These are phyloP conservation scores for Cladophialophora carrionii DNA, from an alignment of 2,329 filamentous ascomycete species.

Conservation along the genomic window DNA sequence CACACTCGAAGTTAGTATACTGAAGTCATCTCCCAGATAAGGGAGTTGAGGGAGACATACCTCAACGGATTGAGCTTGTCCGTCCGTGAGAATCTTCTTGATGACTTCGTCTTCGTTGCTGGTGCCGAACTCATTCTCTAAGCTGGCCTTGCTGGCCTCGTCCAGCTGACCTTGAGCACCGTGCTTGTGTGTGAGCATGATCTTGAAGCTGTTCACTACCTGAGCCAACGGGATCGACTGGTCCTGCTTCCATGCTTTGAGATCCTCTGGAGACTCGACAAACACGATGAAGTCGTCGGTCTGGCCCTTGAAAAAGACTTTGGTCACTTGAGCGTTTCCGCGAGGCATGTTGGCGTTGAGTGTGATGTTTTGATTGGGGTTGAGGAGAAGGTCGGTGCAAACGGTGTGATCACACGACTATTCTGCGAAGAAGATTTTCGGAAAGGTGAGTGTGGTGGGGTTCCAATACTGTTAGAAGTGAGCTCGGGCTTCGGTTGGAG, in stretches of 20 bases:
- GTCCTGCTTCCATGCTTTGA: slow-evolving; percentile 82
- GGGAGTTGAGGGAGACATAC: slow-evolving; percentile 48
- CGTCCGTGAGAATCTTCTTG: slow-evolving; percentile 77
- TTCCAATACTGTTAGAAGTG: background rate
- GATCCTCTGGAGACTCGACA: slow-evolving; percentile 62
- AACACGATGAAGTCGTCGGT: slow-evolving; percentile 71
- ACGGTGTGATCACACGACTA: slow-evolving; percentile 16
- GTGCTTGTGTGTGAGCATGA: slow-evolving; percentile 87
- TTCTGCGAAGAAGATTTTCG: background rate
- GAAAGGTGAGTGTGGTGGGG: background rate
- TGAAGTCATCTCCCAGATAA: background rate
- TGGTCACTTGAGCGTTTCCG: slow-evolving; percentile 70
- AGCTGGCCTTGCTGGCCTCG: slow-evolving; percentile 69
- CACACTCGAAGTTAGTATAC: slow-evolving; percentile 1
- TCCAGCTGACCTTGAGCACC: slow-evolving; percentile 81
- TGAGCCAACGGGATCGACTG: slow-evolving; percentile 73
- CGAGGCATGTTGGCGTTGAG: slow-evolving; percentile 61
- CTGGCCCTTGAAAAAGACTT: slow-evolving; percentile 83
- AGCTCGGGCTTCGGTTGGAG: background rate
- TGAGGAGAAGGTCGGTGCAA: background rate
- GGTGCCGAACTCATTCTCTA: slow-evolving; percentile 89
- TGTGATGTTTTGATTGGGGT: background rate
- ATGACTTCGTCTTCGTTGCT: slow-evolving; percentile 78
- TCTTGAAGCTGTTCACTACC: slow-evolving; percentile 84
- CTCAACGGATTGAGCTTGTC: slow-evolving; percentile 65